phyloP scores from a whole-genome alignment of 2,329 filamentous ascomycete species.

The Beauveria sp. region DNA sequence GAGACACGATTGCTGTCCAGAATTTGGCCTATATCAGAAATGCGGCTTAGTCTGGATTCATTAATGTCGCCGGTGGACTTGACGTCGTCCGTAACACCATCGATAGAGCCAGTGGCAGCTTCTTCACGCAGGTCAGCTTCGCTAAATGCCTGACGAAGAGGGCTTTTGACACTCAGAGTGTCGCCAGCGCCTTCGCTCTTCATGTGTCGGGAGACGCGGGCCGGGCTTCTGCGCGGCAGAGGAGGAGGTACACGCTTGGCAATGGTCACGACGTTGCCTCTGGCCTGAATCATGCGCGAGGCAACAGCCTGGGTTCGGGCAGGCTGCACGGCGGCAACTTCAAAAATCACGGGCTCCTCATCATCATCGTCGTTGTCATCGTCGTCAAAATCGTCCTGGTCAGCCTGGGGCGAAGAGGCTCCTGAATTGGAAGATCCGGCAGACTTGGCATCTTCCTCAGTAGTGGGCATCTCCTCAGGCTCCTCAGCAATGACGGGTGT shows the following conservation, averaged over 20 bases:
- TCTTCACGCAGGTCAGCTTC: constrained; percentile 21
- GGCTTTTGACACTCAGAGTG: constrained; percentile 42
- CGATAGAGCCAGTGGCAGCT: constrained; percentile 6
- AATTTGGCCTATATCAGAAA: not conserved
- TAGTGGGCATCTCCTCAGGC: constrained; percentile 11
- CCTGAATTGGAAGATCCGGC: not conserved
- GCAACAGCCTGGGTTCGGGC: constrained; percentile 49
- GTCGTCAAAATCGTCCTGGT: constrained; percentile 22
- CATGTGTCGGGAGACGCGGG: constrained; percentile 46
- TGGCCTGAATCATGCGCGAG: constrained; percentile 60
- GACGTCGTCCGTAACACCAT: not conserved
- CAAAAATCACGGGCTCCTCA: constrained; percentile 62
- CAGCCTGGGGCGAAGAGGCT: not conserved
- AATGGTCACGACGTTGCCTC: constrained; percentile 77
- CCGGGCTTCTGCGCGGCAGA: constrained; percentile 69
- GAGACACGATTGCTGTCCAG: not conserved
- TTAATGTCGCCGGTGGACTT: constrained; percentile 6
- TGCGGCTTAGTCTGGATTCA: not conserved
- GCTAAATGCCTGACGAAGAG: constrained; percentile 42
- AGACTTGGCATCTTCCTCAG: not conserved
- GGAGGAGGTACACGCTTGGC: constrained; percentile 72
- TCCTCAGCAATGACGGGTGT: constrained; percentile 5
- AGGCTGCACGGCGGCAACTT: constrained; percentile 53
- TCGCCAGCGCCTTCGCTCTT: constrained; percentile 54
- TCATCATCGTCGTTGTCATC: constrained; percentile 43